phyloP scores from a whole-genome alignment of 768 basidiomycete species.

The Suillus alpinus region DNA sequence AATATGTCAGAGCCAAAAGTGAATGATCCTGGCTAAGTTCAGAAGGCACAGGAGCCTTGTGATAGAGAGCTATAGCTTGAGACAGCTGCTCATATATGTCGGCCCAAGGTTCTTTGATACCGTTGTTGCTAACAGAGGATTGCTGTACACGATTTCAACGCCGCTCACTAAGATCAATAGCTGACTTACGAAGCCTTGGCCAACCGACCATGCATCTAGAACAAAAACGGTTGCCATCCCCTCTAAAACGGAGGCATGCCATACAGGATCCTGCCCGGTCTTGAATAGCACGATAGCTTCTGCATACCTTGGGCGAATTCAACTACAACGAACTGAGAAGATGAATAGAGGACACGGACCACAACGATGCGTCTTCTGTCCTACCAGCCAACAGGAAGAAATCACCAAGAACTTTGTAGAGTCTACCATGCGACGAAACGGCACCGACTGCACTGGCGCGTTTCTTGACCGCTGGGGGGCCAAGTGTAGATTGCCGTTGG shows the following conservation, averaged over 20 bases:
- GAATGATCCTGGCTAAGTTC: constrained; percentile 56
- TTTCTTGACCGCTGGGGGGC: constrained; percentile 47
- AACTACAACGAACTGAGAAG: constrained; percentile 5
- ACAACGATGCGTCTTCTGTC: constrained; percentile 74
- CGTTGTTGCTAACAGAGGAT: constrained; percentile 41
- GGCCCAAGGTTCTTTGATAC: constrained; percentile 65
- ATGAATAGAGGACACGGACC: constrained; percentile 45
- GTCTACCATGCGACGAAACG: constrained; percentile 77
- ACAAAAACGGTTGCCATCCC: constrained; percentile 77
- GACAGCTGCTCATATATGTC: constrained; percentile 73
- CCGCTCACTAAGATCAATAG: constrained; percentile 4
- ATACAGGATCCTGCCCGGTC: constrained; percentile 69
- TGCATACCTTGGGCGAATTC: constrained; percentile 60
- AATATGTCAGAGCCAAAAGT: constrained; percentile 67
- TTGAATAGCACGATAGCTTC: constrained; percentile 83
- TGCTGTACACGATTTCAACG: constrained; percentile 42
- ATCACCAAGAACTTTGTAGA: constrained; percentile 87
- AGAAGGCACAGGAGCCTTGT: constrained; percentile 48
- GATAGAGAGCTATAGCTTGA: constrained; percentile 62
- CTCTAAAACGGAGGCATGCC: constrained; percentile 89
- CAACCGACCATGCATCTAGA: constrained; percentile 80
- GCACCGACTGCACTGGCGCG: constrained; percentile 61
- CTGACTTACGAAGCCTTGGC: constrained; percentile 64
- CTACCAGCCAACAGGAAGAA: constrained; percentile 87
- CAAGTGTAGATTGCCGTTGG: constrained; percentile 54